Evolutionary conservation across 2,329 filamentous ascomycete genomes (phyloP).

Genomic region (Beauveria caledonica): DNA sequence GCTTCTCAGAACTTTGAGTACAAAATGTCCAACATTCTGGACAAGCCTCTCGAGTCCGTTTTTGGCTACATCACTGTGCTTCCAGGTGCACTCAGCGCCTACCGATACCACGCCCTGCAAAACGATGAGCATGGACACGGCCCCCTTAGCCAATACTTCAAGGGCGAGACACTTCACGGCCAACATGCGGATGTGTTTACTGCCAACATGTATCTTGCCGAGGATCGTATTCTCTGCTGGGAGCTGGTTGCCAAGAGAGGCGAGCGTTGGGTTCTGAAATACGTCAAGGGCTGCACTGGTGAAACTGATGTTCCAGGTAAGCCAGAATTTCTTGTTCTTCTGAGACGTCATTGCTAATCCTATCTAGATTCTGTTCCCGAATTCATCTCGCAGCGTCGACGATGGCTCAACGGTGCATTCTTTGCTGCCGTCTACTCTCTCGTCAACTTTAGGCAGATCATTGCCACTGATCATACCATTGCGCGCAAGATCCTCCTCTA

Average conservation of each 20-base stretch:
- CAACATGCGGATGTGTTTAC: conserved; percentile 96
- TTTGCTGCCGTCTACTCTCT: conserved; percentile 97
- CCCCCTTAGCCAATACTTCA: conserved; percentile 96
- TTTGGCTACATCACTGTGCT: conserved; percentile 98
- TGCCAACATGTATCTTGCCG: conserved; percentile 89
- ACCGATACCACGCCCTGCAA: conserved; percentile 90
- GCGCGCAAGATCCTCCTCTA: conserved; percentile 85
- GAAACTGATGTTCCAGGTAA: conserved; percentile 96
- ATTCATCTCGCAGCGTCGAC: conserved; percentile 90
- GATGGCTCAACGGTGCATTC: conserved; percentile 98
- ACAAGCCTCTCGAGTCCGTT: conserved; percentile 93
- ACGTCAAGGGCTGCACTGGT: conserved; percentile 91
- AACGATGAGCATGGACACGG: conserved; percentile 95
- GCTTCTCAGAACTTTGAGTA: conserved; percentile 99
- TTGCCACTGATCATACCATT: conserved; percentile 84
- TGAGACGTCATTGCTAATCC: background rate
- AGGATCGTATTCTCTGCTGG: conserved; percentile 87
- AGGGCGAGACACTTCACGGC: conserved; percentile 93
- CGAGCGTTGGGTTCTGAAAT: conserved; percentile 95
- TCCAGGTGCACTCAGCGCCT: conserved; percentile 89
- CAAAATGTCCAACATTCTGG: conserved; percentile 98
- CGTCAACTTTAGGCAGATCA: conserved; percentile 89
- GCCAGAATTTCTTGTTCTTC: conserved; percentile 19
- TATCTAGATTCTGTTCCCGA: conserved; percentile 75
- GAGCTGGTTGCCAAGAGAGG: conserved; percentile 92